Base-by-base conservation (phyloP, 176 grass and related monocot species). In the Paspalum vaginatum region DNA sequence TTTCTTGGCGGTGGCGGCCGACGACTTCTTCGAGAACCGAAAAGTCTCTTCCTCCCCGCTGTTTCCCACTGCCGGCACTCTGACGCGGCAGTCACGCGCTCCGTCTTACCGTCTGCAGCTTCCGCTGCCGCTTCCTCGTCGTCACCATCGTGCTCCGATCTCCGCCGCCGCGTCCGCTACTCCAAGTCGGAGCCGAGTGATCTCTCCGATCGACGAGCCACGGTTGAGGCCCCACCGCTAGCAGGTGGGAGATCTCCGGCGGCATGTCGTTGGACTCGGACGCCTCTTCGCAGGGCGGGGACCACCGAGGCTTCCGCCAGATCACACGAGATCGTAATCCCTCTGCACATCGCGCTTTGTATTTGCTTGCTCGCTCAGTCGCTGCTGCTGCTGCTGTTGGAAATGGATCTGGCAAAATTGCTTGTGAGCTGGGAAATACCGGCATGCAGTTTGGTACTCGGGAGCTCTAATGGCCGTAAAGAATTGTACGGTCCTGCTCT, bases 221-320 rank as follows among this genome's bases (percentile, higher is more conserved):
- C n/a, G 42, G 22, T 9, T 39, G 64, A 55, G 49, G 75, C 67
- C 52, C 12, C 65, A 32, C 50, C 57, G 61, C 44, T 70, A 76
- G 61, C 26, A 49, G 70, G 78, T 42, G 25, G 42, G 79, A 75
- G 65, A 84, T 70, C 81, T 60, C 45, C 54, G 54, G 20, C 74
- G 61, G 39, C 83, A 98, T 98, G 95, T 98, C 85, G 70, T 76
- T 92, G 60, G 95, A 94, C 65, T 98, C 95, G 83, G 92, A 91
- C 42, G 69, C 81, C 72, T 94, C 95, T 45, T 97, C 93, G 15
- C 87, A 92, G 56, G 74, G 78, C 52, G 89, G 87, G 45, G 90
- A 98, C 65, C 74, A 70, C 45, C 77, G 83, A 70, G 91, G 76
- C 74, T 98, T 98, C 61, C 89, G 90, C 59, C 90, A 94, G 81